Evolutionary conservation across 1,284 basidiomycete genomes (phyloP).

Genomic region (Filobasidium uniguttulatum): DNA sequence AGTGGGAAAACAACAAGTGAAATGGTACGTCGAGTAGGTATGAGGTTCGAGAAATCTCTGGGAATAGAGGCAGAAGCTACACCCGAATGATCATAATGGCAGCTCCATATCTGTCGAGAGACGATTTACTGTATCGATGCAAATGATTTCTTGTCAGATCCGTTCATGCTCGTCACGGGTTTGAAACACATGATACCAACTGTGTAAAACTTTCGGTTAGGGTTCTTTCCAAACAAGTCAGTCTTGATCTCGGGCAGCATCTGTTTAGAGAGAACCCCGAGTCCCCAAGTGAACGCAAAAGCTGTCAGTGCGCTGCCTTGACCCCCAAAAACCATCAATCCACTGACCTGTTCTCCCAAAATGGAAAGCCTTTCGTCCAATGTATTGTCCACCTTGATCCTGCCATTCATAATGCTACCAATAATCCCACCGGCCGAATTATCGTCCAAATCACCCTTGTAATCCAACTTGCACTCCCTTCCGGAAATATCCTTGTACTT

Average conservation of each 20-base stretch:
- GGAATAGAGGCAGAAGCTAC: too few species aligned
- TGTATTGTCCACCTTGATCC: constrained; percentile 83
- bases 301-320: too few species aligned
- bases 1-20: too few species aligned
- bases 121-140: too few species aligned
- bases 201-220: constrained; percentile 71
- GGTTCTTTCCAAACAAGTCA: constrained; percentile 70
- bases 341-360: constrained; percentile 70
- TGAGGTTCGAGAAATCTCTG: too few species aligned
- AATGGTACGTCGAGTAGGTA: too few species aligned
- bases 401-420: constrained; percentile 53
- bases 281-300: too few species aligned
- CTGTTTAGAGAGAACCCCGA: constrained; percentile 38
- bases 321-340: too few species aligned
- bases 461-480: constrained; percentile 47
- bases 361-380: constrained; percentile 73
- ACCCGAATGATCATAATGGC: too few species aligned
- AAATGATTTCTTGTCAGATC: too few species aligned
- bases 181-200: constrained; percentile 26
- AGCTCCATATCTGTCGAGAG: too few species aligned
- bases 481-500: constrained; percentile 44
- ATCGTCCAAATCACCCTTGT: constrained; percentile 55
- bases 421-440: constrained; percentile 70
- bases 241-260: constrained; percentile 83
- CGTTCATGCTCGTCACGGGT: too few species aligned